Percentiles rank a stretch among this genome's conserved stretches.
Conservation (phyloP, 139 green algal genomes). For the Chlamydomonas incerta region DNA sequence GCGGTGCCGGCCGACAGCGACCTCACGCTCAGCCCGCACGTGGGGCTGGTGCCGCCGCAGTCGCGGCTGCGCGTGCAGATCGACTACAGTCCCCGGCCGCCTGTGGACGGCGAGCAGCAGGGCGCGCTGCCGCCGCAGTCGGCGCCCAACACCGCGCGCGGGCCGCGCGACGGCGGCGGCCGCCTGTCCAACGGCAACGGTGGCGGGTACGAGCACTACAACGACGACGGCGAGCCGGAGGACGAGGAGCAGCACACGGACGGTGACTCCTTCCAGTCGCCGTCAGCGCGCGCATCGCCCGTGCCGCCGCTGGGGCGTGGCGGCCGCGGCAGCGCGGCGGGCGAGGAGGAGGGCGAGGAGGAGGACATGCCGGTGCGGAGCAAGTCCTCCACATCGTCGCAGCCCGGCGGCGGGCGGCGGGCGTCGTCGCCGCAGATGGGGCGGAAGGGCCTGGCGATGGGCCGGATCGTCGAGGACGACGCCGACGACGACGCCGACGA, state of each 20-base stretch:
- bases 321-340: no score
- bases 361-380: no score
- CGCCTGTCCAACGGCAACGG: not conserved
- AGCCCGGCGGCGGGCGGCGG: not conserved
- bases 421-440: no score
- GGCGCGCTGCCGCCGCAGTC: not conserved
- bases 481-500: not conserved
- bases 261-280: no score
- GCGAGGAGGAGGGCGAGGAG: no score
- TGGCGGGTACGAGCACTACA: not conserved
- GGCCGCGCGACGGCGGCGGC: not conserved
- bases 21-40: constrained; percentile 63
- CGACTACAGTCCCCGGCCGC: constrained; percentile 51
- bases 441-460: not conserved
- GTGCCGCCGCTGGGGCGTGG: no score
- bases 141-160: no score
- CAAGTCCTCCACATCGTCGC: not conserved
- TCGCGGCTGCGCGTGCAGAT: constrained; percentile 50
- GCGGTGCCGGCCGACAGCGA: constrained; percentile 53
- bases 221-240: constrained; percentile 27
- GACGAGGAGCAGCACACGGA: not conserved
- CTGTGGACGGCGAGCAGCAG: constrained; percentile 30
- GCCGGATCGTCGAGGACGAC: not conserved
- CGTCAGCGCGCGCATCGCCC: no score
- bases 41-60: constrained; percentile 50